A percentile compares a stretch with the other conserved stretches of the same genome.
These are phyloP conservation scores for Candida michaelii DNA, from an alignment of 805 yeast genomes.

Conservation along the genomic window DNA sequence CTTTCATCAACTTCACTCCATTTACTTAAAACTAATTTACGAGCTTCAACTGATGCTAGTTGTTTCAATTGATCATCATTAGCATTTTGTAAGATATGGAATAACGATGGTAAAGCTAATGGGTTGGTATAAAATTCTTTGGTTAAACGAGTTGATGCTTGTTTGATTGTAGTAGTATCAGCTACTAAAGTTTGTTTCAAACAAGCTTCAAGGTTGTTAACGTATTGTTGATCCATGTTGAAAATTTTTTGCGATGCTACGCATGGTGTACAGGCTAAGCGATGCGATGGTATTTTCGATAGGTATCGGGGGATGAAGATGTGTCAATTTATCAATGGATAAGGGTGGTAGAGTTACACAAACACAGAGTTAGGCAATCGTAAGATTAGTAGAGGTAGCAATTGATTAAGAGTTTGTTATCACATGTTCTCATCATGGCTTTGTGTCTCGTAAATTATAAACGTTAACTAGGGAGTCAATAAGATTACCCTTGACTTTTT, in stretches of 20 bases:
- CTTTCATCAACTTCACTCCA: constrained; percentile 61
- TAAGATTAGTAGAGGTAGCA: neutral
- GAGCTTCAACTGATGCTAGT: constrained; percentile 94
- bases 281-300: too few species aligned
- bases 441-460: too few species aligned
- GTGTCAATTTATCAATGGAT: too few species aligned
- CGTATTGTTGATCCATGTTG: constrained; percentile 67
- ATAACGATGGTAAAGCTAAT: constrained; percentile 73
- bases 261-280: too few species aligned
- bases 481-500: too few species aligned
- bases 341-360: neutral
- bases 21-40: constrained; percentile 71
- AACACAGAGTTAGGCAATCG: too few species aligned
- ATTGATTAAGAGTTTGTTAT: neutral
- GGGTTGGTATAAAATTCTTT: constrained; percentile 72
- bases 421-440: too few species aligned
- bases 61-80: constrained; percentile 74
- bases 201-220: constrained; percentile 72
- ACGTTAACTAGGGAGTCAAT: too few species aligned
- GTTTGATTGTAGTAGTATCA: constrained; percentile 76
- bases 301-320: neutral
- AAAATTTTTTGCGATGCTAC: constrained; percentile 1
- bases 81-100: constrained; percentile 75
- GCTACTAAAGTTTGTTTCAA: constrained; percentile 78
- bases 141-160: constrained; percentile 73